Conservation (phyloP, 2,329 filamentous ascomycete genomes). For the Aspergillus viridinutans region DNA sequence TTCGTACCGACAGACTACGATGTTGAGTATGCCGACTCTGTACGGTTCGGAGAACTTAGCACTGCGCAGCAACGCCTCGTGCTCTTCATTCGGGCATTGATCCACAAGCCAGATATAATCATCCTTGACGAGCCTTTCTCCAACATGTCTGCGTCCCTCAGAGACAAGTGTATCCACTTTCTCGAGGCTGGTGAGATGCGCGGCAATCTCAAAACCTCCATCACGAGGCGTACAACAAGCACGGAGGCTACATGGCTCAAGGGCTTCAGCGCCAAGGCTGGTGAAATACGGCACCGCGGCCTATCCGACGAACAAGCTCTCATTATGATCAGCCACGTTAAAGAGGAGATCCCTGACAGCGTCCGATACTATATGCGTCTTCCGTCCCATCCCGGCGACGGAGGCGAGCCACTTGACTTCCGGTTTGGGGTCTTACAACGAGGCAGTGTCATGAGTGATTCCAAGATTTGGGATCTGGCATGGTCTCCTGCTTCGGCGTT, state of each 20-base stretch:
- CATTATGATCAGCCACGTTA: conserved; percentile 86
- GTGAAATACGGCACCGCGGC: conserved; percentile 42
- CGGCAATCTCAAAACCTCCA: conserved; percentile 32
- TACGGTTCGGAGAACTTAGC: conserved; percentile 64
- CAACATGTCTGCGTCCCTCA: conserved; percentile 73
- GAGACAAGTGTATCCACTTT: conserved; percentile 85
- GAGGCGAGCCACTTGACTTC: conserved; percentile 25
- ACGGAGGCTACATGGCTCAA: conserved; percentile 9
- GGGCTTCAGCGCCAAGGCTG: conserved; percentile 4
- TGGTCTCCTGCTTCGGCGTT: conserved; percentile 23
- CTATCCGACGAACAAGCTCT: conserved; percentile 70
- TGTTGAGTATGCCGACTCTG: conserved; percentile 66
- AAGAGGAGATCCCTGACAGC: conserved; percentile 81
- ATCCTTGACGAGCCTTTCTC: conserved; percentile 86
- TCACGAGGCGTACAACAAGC: conserved; percentile 6
- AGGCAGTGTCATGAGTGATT: conserved; percentile 17
- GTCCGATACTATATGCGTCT: conserved; percentile 82
- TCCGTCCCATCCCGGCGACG: conserved; percentile 44
- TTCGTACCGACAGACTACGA: conserved; percentile 23
- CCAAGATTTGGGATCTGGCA: conserved; percentile 23
- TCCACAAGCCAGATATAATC: conserved; percentile 76
- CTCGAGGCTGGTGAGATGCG: conserved; percentile 61
- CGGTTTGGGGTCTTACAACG: conserved; percentile 24
- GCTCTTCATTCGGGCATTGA: conserved; percentile 75
- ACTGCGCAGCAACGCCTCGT: conserved; percentile 66